These are phyloP conservation scores for Plasmodium adleri DNA, from an alignment of 169 alveolate genomes.

Conservation along the genomic window DNA sequence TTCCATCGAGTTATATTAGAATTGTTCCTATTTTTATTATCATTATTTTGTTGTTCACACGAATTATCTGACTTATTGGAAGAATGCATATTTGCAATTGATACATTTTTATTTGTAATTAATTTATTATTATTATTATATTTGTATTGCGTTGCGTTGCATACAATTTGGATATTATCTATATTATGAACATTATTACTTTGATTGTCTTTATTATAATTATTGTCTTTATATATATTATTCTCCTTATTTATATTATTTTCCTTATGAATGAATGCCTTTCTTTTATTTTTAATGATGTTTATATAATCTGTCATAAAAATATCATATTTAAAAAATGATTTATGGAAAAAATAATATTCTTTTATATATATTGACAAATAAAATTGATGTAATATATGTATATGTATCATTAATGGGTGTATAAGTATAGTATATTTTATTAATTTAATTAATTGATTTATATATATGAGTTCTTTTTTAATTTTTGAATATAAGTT, in stretches of 20 bases:
- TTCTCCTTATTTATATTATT: neutral
- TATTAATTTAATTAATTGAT: slow-evolving; percentile 22
- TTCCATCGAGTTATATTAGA: neutral
- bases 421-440: slow-evolving; percentile 46
- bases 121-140: neutral
- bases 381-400: slow-evolving; percentile 45
- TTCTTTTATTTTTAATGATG: slow-evolving; percentile 47
- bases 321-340: slow-evolving; percentile 67
- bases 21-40: slow-evolving; percentile 2
- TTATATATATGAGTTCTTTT: slow-evolving; percentile 31
- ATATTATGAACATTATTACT: neutral
- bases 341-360: slow-evolving; percentile 56
- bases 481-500: slow-evolving; percentile 61
- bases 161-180: neutral
- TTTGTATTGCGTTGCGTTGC: too few relatives aligned
- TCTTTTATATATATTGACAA: slow-evolving; percentile 66
- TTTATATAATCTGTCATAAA: slow-evolving; percentile 35
- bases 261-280: neutral
- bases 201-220: neutral
- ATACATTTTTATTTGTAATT: too few relatives aligned
- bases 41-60: neutral
- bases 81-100: too few relatives aligned
- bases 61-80: too few relatives aligned
- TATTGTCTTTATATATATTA: neutral
- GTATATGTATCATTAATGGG: slow-evolving; percentile 63